A percentile compares a stretch with the other conserved stretches of the same genome.
phyloP scores from a whole-genome alignment of 768 basidiomycete genomes.

The Amanita polypyramis region DNA sequence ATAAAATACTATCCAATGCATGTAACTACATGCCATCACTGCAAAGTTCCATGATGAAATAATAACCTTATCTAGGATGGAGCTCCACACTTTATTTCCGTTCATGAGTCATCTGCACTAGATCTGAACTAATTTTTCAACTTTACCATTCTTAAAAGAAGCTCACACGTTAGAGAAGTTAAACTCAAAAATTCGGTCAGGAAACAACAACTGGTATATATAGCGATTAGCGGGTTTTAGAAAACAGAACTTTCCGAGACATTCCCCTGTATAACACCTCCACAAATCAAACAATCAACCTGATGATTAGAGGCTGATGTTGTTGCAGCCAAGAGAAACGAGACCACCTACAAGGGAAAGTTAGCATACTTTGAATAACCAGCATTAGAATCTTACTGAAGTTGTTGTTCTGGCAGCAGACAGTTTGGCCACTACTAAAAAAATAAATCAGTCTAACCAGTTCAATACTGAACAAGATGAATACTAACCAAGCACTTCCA shows the following conservation, averaged over 20 bases:
- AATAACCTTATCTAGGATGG: too few relatives aligned
- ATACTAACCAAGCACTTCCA: conserved; percentile 14
- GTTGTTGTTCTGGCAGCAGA: conserved; percentile 17
- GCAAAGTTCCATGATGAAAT: too few relatives aligned
- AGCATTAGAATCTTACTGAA: conserved; percentile 15
- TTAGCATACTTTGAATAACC: not conserved
- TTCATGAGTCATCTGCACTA: too few relatives aligned
- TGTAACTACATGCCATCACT: too few relatives aligned
- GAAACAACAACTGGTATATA: not conserved
- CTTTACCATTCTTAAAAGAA: too few relatives aligned
- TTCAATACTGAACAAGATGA: too few relatives aligned
- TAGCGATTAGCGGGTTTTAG: not conserved
- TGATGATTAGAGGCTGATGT: conserved; percentile 14
- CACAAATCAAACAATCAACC: not conserved
- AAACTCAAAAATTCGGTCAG: too few relatives aligned
- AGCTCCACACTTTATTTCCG: too few relatives aligned
- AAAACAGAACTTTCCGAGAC: not conserved
- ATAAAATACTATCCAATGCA: too few relatives aligned
- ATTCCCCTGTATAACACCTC: not conserved
- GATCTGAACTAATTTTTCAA: too few relatives aligned
- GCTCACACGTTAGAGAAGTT: too few relatives aligned
- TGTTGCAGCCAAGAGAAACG: conserved; percentile 19
- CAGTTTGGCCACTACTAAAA: conserved; percentile 11
- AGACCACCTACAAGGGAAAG: conserved; percentile 13
- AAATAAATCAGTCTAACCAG: not conserved